Evolutionary conservation across 73 alveolate genomes (phyloP), one percentile per base, ranked within the genome.

Genomic region (Loxodes magnus): DNA sequence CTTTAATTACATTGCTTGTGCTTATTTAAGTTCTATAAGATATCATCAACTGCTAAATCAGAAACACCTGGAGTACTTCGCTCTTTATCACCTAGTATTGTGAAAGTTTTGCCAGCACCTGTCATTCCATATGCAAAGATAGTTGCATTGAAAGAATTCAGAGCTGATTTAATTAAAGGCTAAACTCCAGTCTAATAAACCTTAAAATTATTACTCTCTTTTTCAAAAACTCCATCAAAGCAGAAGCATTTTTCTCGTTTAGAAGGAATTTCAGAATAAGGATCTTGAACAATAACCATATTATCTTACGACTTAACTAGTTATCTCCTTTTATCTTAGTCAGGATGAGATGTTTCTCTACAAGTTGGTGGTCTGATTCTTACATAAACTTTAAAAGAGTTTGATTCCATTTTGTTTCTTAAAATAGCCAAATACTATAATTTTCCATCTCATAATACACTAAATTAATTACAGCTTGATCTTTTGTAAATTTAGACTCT

Each of bases 71-170:
- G 86, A 37, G 71, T 73, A 22, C 10, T 75, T 21, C 74, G 7
- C n/a, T n/a, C 7, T 19, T 14, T 57, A 19, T 63, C 36, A n/a
- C 98, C 98, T 56, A 77, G 60, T 93, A 87, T 82, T 6, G 97
- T 87, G 44, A 43, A 67, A 29, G 95, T 87, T 65, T 87, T 87
- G 16, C 97, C 97, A 34, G 90, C 57, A 3, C 97, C 97, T 16
- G 97, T 87, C 52, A 73, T 79, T 3, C 97, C 97, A 39, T 87
- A 87, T 5, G 97, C 97, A 43, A 87, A 87, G 12, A 85, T 56
- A 16, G 97, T 85, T 17, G 92, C 94, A 60, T 84, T 79, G 56
- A 66, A 79, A n/a, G 93, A 90, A 39, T 79, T 77, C 17, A 62
- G 67, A 12, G 53, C 85, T 35, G 57, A 48, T 35, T 73, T 51